Base-by-base conservation (phyloP, 495 filamentous ascomycete genomes). In the Annulohypoxylon bovei region DNA sequence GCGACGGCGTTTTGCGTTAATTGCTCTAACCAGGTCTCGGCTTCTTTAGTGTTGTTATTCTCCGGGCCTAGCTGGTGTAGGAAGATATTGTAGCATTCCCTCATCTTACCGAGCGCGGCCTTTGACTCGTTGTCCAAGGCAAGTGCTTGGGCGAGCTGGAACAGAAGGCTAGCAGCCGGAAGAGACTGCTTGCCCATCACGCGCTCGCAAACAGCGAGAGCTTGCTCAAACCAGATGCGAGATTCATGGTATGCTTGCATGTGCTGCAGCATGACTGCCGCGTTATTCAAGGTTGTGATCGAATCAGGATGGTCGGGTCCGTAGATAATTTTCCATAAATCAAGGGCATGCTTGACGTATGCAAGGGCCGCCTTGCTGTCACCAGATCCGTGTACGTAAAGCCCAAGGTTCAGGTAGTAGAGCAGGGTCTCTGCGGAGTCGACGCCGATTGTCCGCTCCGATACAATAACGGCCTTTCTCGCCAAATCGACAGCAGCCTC, bases 211-310 rank as follows among this genome's bases (percentile, higher is more conserved):
- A 97, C 88, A 20, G 86, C 82, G 33, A 98, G 89, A 11, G 93
- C 94, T 55, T 92, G 91, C 81, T 98, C 95, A 78, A 99, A 98
- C 96, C 96, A 99, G 67, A 92, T 84, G 59, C 94, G 91, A 12
- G 94, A 98, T 78, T 97, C 93, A 65, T 91, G 87, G 84, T 94
- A 99, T 49, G 91, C 88, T 83, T 97, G 94, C 73, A 97, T 84
- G 61, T 92, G 89, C 81, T 98, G 96, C 50, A 98, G 88, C 96
- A 99, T 99, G 27, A 98, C 95, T 11, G 96, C 96, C 12, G 93
- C 94, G 77, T 99, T 99, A 86, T 98, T 99, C 80, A 98, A 90
- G 30, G 96, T 98, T 11, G 96, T 99, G 81, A 98, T 97, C 14
- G 93, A 95, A 80, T 99, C 96, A 2, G 96, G 96, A 81, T 99